A percentile compares a stretch with the other conserved stretches of the same genome.
Conservation (phyloP, 2,329 filamentous ascomycete species). For the Venturia pyrina region DNA sequence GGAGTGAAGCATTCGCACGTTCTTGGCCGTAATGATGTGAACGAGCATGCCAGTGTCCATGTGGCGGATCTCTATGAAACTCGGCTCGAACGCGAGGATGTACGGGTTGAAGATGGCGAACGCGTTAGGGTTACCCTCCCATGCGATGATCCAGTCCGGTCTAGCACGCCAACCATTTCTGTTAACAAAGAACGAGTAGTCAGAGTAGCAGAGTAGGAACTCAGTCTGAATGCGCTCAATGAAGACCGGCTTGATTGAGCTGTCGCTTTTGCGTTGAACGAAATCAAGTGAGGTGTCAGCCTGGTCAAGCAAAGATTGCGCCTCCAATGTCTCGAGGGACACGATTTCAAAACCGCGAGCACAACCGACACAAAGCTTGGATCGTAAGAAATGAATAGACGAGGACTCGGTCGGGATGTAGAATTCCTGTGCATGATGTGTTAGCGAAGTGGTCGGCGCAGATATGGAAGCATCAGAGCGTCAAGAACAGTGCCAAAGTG, state of each 20-base stretch:
- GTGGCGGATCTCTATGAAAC: slow-evolving; percentile 93
- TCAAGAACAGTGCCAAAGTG: not conserved
- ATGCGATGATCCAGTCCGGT: slow-evolving; percentile 94
- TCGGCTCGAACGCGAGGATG: slow-evolving; percentile 93
- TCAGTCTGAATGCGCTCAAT: slow-evolving; percentile 96
- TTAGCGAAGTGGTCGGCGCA: not conserved
- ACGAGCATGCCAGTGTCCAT: slow-evolving; percentile 86
- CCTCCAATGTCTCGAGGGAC: slow-evolving; percentile 92
- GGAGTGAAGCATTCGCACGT: slow-evolving; percentile 94
- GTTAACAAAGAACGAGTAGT: slow-evolving; percentile 99
- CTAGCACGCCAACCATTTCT: slow-evolving; percentile 94
- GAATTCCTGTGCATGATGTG: slow-evolving; percentile 53
- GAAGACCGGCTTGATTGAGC: slow-evolving; percentile 89
- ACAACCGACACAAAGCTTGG: slow-evolving; percentile 92
- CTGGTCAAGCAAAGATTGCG: slow-evolving; percentile 91
- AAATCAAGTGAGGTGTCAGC: slow-evolving; percentile 97
- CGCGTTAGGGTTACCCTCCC: slow-evolving; percentile 85
- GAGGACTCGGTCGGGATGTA: slow-evolving; percentile 98
- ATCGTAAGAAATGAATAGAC: slow-evolving; percentile 94
- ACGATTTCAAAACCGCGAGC: slow-evolving; percentile 95
- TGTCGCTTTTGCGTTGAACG: slow-evolving; percentile 85
- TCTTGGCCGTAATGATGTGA: slow-evolving; percentile 92
- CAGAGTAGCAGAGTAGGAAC: slow-evolving; percentile 94
- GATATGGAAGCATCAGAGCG: not conserved
- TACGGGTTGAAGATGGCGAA: slow-evolving; percentile 96